A percentile compares a stretch with the other conserved stretches of the same genome.
Conservation (phyloP, 192 early-diverging fungal genomes). For the Linnemannia hyalina region DNA sequence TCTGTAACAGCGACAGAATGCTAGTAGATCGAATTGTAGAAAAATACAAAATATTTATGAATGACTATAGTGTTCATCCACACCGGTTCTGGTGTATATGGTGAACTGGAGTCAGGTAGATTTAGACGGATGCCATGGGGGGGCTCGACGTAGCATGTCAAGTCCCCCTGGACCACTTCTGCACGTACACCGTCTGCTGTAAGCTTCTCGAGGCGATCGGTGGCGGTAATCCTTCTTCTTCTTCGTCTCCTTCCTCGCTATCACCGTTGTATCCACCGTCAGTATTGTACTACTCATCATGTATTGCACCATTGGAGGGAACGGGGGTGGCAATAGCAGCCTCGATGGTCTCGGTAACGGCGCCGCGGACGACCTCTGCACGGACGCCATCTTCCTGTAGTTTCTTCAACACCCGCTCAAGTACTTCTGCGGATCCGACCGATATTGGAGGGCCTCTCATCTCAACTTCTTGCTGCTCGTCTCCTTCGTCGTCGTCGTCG, state of each 20-base stretch:
- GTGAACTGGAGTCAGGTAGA: too few relatives aligned
- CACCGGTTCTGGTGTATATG: too few relatives aligned
- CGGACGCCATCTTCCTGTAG: constrained; percentile 16
- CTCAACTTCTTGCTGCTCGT: not conserved
- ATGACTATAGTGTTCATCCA: too few relatives aligned
- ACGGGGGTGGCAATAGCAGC: not conserved
- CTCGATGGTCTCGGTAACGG: constrained; percentile 6
- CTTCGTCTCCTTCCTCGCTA: not conserved
- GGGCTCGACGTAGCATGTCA: constrained; percentile 5
- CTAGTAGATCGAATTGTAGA: too few relatives aligned
- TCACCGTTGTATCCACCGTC: not conserved
- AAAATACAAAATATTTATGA: too few relatives aligned
- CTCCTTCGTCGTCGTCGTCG: not conserved
- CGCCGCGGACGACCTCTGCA: constrained; percentile 22
- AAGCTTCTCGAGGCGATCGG: constrained; percentile 17
- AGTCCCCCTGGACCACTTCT: constrained; percentile 11
- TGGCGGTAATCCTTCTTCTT: not conserved
- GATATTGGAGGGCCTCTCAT: constrained; percentile 9
- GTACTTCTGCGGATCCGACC: constrained; percentile 13
- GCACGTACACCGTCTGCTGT: constrained; percentile 11
- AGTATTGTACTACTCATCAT: not conserved
- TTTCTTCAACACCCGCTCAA: not conserved
- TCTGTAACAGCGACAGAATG: too few relatives aligned
- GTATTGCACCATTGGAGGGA: not conserved
- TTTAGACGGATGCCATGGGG: not conserved